Conservation (phyloP, 192 early-diverging fungal species). For the Coemansia sp. region DNA sequence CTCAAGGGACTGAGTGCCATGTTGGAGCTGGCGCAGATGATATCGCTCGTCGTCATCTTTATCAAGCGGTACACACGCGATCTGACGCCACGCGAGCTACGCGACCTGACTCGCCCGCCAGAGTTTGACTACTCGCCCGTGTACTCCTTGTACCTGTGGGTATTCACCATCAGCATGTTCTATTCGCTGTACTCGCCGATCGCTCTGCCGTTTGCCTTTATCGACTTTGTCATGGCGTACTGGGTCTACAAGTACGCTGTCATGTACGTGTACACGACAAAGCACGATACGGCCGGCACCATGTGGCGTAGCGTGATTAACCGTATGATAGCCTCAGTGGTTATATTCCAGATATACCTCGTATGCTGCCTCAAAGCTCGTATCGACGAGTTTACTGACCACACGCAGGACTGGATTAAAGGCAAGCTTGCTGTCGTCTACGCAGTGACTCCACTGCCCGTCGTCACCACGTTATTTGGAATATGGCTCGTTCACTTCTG, state of each 20-base stretch:
- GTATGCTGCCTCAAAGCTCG: slow-evolving; percentile 58
- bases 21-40: slow-evolving; percentile 68
- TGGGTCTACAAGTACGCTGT: slow-evolving; percentile 73
- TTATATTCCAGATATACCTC: slow-evolving; percentile 70
- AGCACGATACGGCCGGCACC: slow-evolving; percentile 67
- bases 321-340: slow-evolving; percentile 63
- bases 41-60: slow-evolving; percentile 60
- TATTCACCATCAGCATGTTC: slow-evolving; percentile 70
- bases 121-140: slow-evolving; percentile 72
- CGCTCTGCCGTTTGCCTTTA: slow-evolving; percentile 62
- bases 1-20: slow-evolving; percentile 65
- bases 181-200: slow-evolving; percentile 74
- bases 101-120: slow-evolving; percentile 64
- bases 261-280: slow-evolving; percentile 76
- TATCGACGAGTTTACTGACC: slow-evolving; percentile 59
- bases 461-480: slow-evolving; percentile 61
- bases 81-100: slow-evolving; percentile 69
- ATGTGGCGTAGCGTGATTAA: slow-evolving; percentile 73
- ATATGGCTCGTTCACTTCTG: slow-evolving; percentile 44
- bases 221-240: slow-evolving; percentile 66
- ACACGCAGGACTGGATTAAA: slow-evolving; percentile 20
- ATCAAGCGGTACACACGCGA: slow-evolving; percentile 61
- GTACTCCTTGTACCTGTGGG: slow-evolving; percentile 68
- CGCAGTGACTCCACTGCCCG: slow-evolving; percentile 61
- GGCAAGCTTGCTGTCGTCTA: slow-evolving; percentile 51